Conservation (phyloP, 345 rosid species). For the Microcos paniculata region DNA sequence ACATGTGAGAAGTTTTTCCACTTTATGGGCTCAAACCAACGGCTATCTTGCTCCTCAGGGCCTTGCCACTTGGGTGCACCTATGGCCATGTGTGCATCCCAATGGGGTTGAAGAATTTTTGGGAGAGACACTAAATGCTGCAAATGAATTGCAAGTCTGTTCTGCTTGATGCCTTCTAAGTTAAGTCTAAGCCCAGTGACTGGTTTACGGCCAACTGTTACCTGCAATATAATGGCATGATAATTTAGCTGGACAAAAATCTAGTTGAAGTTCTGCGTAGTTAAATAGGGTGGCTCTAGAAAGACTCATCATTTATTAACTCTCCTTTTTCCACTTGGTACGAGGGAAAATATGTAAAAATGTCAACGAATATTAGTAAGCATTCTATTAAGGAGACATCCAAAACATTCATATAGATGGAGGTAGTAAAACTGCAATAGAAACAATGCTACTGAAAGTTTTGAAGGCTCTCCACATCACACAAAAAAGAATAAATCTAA, state of each 20-base stretch:
- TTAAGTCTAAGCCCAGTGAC: conserved; percentile 88
- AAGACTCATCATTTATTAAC: neutral
- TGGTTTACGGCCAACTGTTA: conserved; percentile 95
- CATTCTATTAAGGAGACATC: neutral
- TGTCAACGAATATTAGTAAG: neutral
- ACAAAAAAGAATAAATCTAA: neutral
- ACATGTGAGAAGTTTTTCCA: conserved; percentile 99
- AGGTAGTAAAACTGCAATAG: neutral
- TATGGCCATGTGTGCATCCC: conserved; percentile 93
- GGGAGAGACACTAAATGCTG: conserved; percentile 97
- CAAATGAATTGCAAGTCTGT: conserved; percentile 83
- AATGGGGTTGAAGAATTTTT: conserved; percentile 89
- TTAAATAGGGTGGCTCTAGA: neutral
- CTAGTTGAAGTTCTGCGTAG: neutral
- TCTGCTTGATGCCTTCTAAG: conserved; percentile 85
- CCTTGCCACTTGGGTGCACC: conserved; percentile 99
- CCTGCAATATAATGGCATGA: conserved; percentile 43
- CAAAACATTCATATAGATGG: neutral
- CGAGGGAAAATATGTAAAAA: too few relatives aligned
- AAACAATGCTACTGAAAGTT: neutral
- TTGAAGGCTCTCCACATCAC: neutral
- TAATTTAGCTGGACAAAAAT: conserved; percentile 7
- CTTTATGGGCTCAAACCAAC: conserved; percentile 97
- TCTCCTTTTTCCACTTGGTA: neutral
- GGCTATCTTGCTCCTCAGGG: conserved; percentile 98